phyloP scores from a whole-genome alignment of 1,284 basidiomycete species.

The Trichosporon sp. region DNA sequence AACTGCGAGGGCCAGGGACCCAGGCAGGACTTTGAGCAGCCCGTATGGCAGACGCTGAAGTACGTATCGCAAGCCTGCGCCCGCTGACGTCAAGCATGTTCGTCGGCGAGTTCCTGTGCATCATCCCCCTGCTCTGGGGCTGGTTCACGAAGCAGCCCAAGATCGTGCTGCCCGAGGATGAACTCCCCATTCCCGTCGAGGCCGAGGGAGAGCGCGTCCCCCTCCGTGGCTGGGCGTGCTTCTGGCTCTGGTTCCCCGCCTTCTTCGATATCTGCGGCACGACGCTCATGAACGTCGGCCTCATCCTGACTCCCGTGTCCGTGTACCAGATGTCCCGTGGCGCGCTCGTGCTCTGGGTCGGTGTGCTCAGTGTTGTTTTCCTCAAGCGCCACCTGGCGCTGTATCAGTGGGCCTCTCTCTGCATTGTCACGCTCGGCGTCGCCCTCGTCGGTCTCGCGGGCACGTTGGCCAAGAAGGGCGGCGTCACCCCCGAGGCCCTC shows the following conservation, averaged over 20 bases:
- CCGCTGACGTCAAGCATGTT: conserved; percentile 52
- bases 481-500: conserved; percentile 10
- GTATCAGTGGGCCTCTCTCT: conserved; percentile 77
- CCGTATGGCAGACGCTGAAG: conserved; percentile 87
- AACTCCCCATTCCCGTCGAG: conserved; percentile 15
- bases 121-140: conserved; percentile 76
- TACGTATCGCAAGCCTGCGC: conserved; percentile 58
- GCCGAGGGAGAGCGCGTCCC: conserved; percentile 25
- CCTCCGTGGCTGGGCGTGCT: conserved; percentile 46
- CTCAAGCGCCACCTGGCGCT: conserved; percentile 65
- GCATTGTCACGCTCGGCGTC: conserved; percentile 89
- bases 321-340: conserved; percentile 99
- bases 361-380: conserved; percentile 88
- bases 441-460: conserved; percentile 89
- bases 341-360: conserved; percentile 95
- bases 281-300: conserved; percentile 90
- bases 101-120: conserved; percentile 91
- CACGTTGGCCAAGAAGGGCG: conserved; percentile 67
- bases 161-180: conserved; percentile 21
- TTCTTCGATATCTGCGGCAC: conserved; percentile 56
- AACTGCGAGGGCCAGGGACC: conserved; percentile 66
- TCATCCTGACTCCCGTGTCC: conserved; percentile 93
- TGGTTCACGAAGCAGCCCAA: conserved; percentile 22
- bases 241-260: conserved; percentile 56
- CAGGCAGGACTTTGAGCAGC: conserved; percentile 78